Base-by-base conservation (phyloP, 495 filamentous ascomycete species). In the Letharia columbiana region DNA sequence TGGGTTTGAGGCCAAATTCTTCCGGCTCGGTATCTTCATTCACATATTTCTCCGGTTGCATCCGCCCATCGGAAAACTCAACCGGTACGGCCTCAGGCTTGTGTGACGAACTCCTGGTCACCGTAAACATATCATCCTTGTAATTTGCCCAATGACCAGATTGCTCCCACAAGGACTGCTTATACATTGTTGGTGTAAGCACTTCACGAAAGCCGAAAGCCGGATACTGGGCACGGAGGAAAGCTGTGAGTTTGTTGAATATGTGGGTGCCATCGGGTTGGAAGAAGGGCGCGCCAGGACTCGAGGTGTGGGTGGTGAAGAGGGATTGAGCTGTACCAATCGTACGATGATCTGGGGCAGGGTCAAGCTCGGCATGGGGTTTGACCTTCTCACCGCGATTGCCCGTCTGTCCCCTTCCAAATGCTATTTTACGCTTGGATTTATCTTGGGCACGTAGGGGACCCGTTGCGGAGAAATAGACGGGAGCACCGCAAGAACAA, bases 61-160 rank as follows among this genome's bases (percentile, higher is more conserved):
- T 12, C 40, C 12, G 39, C 33, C 47, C 50, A 28, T 31, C 20
- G 4, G 20, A 56, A 69, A 23, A 76, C 69, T 1, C 28, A 40
- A 65, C 28, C 4, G 49, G 18, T 64, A 54, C 59, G 11, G 49
- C 62, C 37, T 81, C 77, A 57, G 70, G 76, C 3, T 80, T 84
- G 9, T 74, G 77, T n/a, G 81, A 80, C 18, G 82, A 84, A 17
- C 83, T 83, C 64, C 81, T 86, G 7, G 84, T 88, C 39, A 96
- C 92, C 64, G 89, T 87, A 78, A 91, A 97, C 92, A 97, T 97
- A 71, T 96, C 91, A 72, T 96, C 87, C 68, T 89, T 88, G 76
- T 96, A 97, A 74, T 96, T 96, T 45, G 93, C 87, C 85, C 92
- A 90, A 70, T 97, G 92, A 4, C 92, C 92, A 6, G 90, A 94